Evolutionary conservation across 371 early-diverging fungal genomes (phyloP).

Genomic region (Pancytospora epiphaga): DNA sequence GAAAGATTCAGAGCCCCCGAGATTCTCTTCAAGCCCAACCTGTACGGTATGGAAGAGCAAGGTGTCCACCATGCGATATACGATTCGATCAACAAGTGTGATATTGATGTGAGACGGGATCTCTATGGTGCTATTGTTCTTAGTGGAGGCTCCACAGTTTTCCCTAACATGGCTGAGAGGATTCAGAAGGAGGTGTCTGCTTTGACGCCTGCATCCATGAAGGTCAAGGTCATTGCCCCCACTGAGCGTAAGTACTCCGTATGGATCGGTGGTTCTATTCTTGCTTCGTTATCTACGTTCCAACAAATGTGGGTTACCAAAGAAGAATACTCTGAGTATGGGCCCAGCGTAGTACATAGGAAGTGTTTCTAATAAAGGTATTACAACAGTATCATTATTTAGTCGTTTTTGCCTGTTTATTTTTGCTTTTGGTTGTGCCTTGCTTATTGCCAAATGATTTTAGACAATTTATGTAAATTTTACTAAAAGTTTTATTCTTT

Average conservation of each 20-base stretch:
- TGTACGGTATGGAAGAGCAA: constrained; percentile 74
- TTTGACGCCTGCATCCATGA: constrained; percentile 89
- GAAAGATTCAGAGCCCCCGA: constrained; percentile 96
- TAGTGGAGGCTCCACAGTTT: constrained; percentile 70
- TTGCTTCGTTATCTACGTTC: constrained; percentile 95
- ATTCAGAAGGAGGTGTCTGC: constrained; percentile 94
- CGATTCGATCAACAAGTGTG: constrained; percentile 89
- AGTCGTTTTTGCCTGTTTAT: too few relatives aligned
- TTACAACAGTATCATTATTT: too few relatives aligned
- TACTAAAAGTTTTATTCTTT: too few relatives aligned
- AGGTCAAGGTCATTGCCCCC: constrained; percentile 97
- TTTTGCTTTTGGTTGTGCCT: too few relatives aligned
- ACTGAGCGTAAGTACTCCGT: constrained; percentile 99
- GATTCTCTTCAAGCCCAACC: constrained; percentile 91
- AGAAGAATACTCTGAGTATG: constrained; percentile 79
- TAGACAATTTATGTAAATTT: too few relatives aligned
- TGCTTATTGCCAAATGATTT: too few relatives aligned
- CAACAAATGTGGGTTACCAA: constrained; percentile 91
- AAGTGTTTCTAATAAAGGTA: constrained; percentile 62
- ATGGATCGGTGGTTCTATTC: constrained; percentile 99
- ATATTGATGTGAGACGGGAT: constrained; percentile 90
- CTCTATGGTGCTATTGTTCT: constrained; percentile 86
- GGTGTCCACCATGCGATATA: constrained; percentile 86
- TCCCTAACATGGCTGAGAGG: constrained; percentile 67
- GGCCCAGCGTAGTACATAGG: constrained; percentile 60